Conservation (phyloP, 306 rosid species). For the Corylus americana region DNA sequence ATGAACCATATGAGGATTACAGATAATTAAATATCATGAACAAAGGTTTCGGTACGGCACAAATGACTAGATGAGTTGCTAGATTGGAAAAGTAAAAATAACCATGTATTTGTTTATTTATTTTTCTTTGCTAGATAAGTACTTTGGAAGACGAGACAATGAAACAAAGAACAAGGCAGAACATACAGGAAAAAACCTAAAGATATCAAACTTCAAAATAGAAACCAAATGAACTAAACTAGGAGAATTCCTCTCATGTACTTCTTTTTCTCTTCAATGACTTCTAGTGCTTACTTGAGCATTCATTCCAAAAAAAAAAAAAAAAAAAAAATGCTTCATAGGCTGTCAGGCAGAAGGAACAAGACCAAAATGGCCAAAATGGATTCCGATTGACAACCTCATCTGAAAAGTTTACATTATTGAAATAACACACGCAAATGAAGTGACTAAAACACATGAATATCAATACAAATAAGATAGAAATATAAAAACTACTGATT, state of each 20-base stretch:
- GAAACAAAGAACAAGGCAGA: background rate
- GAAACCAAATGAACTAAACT: background rate
- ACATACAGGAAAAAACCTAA: background rate
- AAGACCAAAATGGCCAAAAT: background rate
- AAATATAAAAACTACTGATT: background rate
- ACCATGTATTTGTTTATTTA: background rate
- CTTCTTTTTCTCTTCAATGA: background rate
- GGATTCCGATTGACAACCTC: background rate
- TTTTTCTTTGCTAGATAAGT: background rate
- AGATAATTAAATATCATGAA: background rate
- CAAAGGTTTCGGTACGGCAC: background rate
- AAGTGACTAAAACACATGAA: background rate
- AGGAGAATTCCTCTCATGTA: background rate
- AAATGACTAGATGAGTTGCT: background rate
- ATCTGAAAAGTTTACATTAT: background rate
- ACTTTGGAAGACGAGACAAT: background rate
- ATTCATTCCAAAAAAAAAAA: no score
- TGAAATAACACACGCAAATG: background rate
- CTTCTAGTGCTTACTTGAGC: background rate
- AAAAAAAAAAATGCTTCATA: no score
- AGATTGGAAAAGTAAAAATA: background rate
- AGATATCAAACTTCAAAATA: background rate
- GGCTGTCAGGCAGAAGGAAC: background rate
- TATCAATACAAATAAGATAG: background rate
- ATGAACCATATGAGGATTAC: background rate